Conservation (phyloP, 371 early-diverging fungal genomes). For the Mucor racemosus region DNA sequence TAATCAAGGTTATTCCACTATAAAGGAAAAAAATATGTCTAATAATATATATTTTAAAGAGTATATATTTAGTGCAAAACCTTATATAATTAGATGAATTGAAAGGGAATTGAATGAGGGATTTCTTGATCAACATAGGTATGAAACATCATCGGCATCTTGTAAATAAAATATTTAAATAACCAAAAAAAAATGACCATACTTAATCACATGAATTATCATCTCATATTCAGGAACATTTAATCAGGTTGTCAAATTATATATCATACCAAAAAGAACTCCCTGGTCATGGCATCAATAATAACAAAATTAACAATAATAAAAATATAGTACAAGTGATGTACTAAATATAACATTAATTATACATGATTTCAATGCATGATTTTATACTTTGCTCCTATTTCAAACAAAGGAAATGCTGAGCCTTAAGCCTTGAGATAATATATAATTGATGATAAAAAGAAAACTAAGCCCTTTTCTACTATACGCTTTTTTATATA, state of each 20-base stretch:
- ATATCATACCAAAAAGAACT: background rate
- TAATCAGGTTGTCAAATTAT: background rate
- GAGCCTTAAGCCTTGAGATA: background rate
- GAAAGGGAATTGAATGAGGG: no score
- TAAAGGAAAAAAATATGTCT: no score
- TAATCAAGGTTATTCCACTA: no score
- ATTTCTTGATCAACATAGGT: no score
- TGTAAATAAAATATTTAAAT: background rate
- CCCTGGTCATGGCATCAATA: constrained; percentile 1
- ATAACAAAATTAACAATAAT: background rate
- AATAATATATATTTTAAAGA: no score
- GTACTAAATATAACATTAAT: background rate
- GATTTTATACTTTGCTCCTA: background rate
- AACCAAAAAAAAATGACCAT: background rate
- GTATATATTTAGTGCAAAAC: no score
- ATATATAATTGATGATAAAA: background rate
- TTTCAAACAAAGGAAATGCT: background rate
- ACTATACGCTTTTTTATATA: background rate
- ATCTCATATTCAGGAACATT: background rate
- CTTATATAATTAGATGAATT: no score
- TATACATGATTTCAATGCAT: background rate
- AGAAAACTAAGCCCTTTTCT: background rate
- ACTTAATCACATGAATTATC: background rate
- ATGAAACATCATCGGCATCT: background rate
- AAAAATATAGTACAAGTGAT: no score